Conservation (phyloP, 176 grass and related monocot genomes). For the Rhipidocladum racemiflorum region DNA sequence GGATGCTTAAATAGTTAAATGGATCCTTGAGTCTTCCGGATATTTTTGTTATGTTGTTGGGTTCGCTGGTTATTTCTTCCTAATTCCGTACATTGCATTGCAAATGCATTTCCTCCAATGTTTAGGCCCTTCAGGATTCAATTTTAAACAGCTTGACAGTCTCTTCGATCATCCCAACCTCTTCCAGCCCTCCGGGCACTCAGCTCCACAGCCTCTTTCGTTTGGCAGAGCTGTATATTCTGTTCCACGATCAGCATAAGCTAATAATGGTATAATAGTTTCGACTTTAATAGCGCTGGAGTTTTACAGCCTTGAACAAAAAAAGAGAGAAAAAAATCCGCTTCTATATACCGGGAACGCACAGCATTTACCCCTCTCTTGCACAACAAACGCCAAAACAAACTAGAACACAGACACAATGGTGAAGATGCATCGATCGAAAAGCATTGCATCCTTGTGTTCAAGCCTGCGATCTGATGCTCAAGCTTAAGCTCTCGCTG, state of each 20-base stretch:
- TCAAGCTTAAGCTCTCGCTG: conserved; percentile 69
- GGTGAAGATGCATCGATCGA: background rate
- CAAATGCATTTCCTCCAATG: background rate
- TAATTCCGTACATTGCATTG: background rate
- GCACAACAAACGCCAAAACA: background rate
- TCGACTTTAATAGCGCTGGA: background rate
- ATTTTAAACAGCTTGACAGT: background rate
- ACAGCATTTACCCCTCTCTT: background rate
- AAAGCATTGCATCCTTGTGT: background rate
- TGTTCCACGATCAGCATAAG: background rate
- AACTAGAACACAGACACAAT: background rate
- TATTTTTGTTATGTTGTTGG: background rate
- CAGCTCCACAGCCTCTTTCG: background rate
- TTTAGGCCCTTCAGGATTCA: background rate
- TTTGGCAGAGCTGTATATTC: background rate
- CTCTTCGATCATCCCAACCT: background rate
- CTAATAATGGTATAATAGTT: background rate
- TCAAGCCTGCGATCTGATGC: conserved; percentile 28
- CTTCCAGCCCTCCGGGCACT: background rate
- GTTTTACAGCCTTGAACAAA: background rate
- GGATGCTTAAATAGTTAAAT: background rate
- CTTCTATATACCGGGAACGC: background rate
- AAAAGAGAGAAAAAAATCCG: background rate
- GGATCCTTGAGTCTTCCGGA: background rate
- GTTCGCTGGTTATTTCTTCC: background rate